These are phyloP conservation scores for Heteromeles arbutifolia DNA, from an alignment of 306 rosid species.

Conservation along the genomic window DNA sequence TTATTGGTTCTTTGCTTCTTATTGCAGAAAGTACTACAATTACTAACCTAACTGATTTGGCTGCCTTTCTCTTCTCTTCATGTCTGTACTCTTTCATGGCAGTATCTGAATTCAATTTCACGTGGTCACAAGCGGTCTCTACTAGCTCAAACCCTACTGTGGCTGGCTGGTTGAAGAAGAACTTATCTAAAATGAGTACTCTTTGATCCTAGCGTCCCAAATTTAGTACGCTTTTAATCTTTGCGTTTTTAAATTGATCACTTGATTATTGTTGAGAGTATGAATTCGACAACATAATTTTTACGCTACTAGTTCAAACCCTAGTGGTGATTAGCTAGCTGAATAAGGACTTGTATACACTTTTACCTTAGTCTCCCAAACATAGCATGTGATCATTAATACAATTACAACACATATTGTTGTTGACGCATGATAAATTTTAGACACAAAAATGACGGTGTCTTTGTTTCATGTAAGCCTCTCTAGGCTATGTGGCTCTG, in stretches of 20 bases:
- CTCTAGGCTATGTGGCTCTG: background rate
- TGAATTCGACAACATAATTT: too few relatives aligned
- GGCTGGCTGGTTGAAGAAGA: background rate
- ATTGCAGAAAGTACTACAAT: background rate
- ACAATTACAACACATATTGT: too few relatives aligned
- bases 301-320: too few relatives aligned
- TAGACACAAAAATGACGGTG: fast-evolving
- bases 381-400: too few relatives aligned
- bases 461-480: too few relatives aligned
- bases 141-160: background rate
- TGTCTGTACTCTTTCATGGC: background rate
- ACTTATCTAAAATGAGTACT: too few relatives aligned
- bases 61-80: constrained; percentile 5
- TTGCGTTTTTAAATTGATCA: too few relatives aligned
- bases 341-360: too few relatives aligned
- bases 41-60: background rate
- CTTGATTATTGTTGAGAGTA: too few relatives aligned
- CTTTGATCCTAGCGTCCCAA: too few relatives aligned
- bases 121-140: background rate
- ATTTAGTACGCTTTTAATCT: too few relatives aligned
- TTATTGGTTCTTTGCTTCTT: background rate
- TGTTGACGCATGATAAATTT: background rate
- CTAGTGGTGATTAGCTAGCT: too few relatives aligned
- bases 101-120: background rate
- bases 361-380: background rate